Conservation (phyloP, 805 yeast genomes). For the Wickerhamiella brachini region DNA sequence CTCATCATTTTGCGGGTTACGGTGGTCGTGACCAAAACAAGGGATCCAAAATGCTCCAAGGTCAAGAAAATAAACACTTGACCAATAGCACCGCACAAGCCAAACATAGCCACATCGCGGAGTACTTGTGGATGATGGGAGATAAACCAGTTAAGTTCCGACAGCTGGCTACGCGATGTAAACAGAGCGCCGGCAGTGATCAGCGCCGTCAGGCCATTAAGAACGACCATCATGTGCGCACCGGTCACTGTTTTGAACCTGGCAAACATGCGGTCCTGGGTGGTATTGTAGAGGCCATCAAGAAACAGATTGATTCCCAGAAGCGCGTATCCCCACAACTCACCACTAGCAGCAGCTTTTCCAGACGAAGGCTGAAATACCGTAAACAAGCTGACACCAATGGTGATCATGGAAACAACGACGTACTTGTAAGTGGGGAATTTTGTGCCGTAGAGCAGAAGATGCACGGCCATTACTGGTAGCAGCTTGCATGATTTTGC, state of each 20-base stretch:
- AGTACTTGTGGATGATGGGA: constrained; percentile 38
- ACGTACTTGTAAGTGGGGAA: constrained; percentile 66
- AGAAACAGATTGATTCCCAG: constrained; percentile 52
- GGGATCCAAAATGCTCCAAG: constrained; percentile 70
- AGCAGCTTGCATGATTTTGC: constrained; percentile 89
- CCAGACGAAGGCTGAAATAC: constrained; percentile 23
- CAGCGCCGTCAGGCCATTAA: constrained; percentile 34
- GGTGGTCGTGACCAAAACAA: constrained; percentile 79
- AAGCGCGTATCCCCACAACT: constrained; percentile 44
- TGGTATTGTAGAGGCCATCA: constrained; percentile 87
- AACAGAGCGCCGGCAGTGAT: constrained; percentile 28
- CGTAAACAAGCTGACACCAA: constrained; percentile 75
- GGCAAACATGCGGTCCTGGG: constrained; percentile 76
- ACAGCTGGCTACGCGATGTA: constrained; percentile 42
- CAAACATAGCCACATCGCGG: constrained; percentile 49
- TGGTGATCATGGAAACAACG: constrained; percentile 66
- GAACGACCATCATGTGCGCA: constrained; percentile 72
- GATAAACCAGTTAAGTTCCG: constrained; percentile 37
- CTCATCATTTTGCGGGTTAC: constrained; percentile 95
- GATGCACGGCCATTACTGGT: constrained; percentile 85
- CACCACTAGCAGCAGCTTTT: constrained; percentile 21
- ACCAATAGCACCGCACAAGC: constrained; percentile 76
- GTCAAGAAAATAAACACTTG: constrained; percentile 87
- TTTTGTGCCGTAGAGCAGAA: constrained; percentile 48
- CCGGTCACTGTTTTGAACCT: constrained; percentile 45